Evolutionary conservation across 768 basidiomycete genomes (phyloP).

Genomic region (Podaxis sp.): DNA sequence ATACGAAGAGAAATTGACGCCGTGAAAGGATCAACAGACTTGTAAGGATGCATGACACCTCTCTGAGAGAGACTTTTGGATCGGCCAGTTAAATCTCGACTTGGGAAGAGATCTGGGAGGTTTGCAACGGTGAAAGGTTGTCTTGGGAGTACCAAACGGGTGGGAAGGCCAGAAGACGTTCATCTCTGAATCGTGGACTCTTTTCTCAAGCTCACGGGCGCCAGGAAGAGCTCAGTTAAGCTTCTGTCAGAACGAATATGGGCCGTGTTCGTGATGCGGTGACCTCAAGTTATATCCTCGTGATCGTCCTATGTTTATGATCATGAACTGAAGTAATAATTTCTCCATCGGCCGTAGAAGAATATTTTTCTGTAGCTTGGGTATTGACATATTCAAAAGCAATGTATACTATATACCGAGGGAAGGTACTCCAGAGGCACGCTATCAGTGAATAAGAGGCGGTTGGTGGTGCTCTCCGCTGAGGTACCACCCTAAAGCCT

Average conservation of each 20-base stretch:
- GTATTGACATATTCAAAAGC: too few relatives aligned
- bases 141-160: neutral
- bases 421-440: too few relatives aligned
- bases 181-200: neutral
- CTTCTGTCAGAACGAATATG: neutral
- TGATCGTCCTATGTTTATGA: too few relatives aligned
- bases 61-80: neutral
- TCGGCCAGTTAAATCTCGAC: neutral
- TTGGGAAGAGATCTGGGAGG: neutral
- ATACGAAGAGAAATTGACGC: neutral
- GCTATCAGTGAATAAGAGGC: too few relatives aligned
- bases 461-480: too few relatives aligned
- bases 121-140: neutral
- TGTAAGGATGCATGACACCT: neutral
- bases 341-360: too few relatives aligned
- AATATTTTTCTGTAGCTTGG: too few relatives aligned
- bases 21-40: conserved; percentile 1
- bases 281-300: too few relatives aligned
- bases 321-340: too few relatives aligned
- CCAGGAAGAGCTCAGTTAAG: neutral
- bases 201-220: neutral
- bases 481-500: too few relatives aligned
- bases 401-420: too few relatives aligned
- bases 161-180: neutral
- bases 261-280: neutral